These are phyloP conservation scores for Amanita rubescens DNA, from an alignment of 768 basidiomycete genomes.

Conservation along the genomic window DNA sequence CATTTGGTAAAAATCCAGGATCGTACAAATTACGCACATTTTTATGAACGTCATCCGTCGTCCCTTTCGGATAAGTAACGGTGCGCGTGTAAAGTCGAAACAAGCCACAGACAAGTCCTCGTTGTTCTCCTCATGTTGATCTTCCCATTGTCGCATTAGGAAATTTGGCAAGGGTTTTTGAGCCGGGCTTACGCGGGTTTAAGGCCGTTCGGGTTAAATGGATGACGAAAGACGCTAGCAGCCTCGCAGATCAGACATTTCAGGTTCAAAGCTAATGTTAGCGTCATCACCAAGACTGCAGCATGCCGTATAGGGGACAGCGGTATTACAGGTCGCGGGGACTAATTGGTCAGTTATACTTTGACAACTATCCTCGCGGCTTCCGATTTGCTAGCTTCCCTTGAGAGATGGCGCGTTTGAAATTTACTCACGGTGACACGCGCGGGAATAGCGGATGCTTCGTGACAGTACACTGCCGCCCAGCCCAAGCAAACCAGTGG, in stretches of 20 bases:
- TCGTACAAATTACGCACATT: conserved; percentile 5
- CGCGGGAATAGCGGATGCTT: conserved; percentile 3
- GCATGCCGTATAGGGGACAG: background rate
- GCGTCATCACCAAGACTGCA: background rate
- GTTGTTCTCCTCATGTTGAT: conserved; percentile 36
- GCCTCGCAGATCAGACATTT: conserved; percentile 6
- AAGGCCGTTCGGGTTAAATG: conserved; percentile 6
- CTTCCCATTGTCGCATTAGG: conserved; percentile 14
- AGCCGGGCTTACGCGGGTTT: conserved; percentile 5
- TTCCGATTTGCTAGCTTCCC: conserved; percentile 2
- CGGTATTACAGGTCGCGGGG: background rate
- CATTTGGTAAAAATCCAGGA: background rate
- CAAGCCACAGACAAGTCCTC: conserved; percentile 20
- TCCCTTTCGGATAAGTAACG: conserved; percentile 1
- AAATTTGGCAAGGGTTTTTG: background rate
- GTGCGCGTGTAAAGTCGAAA: conserved; percentile 4
- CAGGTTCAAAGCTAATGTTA: background rate
- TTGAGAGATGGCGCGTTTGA: background rate
- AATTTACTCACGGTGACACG: background rate
- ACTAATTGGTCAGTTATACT: conserved; percentile 1
- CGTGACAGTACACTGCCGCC: background rate
- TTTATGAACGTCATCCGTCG: conserved; percentile 6
- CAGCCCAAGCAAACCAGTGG: background rate
- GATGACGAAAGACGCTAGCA: conserved; percentile 1
- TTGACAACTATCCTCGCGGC: background rate